Evolutionary conservation across 441 rosid genomes (phyloP).

Genomic region (Erodium texanum): DNA sequence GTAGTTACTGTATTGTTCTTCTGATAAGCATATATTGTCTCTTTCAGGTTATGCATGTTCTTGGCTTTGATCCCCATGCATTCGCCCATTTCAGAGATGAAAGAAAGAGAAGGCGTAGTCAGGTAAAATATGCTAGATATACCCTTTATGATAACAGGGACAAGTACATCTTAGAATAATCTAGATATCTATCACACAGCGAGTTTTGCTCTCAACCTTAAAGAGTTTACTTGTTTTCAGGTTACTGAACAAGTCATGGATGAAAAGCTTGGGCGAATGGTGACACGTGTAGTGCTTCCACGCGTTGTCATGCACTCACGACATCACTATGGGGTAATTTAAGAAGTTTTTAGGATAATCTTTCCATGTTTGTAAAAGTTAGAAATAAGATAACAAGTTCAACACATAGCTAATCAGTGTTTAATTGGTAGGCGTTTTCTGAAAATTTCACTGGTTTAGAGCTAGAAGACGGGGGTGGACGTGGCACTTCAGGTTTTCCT

Average conservation of each 20-base stretch:
- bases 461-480: constrained; percentile 99
- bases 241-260: constrained; percentile 86
- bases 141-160: background rate
- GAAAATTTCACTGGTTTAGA: constrained; percentile 92
- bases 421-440: constrained; percentile 67
- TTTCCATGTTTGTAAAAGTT: constrained; percentile 5
- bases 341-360: background rate
- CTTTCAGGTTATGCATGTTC: constrained; percentile 93
- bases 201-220: background rate
- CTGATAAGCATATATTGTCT: constrained; percentile 12
- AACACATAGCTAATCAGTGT: constrained; percentile 17
- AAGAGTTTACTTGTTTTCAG: constrained; percentile 25
- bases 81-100: constrained; percentile 98
- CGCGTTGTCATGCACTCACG: constrained; percentile 93
- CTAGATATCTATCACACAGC: background rate
- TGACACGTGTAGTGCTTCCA: constrained; percentile 94
- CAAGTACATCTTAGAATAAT: background rate
- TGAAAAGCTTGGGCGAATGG: constrained; percentile 86
- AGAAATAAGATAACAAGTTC: constrained; percentile 6
- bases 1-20: constrained; percentile 4
- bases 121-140: constrained; percentile 37
- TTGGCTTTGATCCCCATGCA: constrained; percentile 99
- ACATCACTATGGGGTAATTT: constrained; percentile 83
- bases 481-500: constrained; percentile 82
- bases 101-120: constrained; percentile 85